Conservation (phyloP, 371 early-diverging fungal genomes). For the Mucor velutinosus region DNA sequence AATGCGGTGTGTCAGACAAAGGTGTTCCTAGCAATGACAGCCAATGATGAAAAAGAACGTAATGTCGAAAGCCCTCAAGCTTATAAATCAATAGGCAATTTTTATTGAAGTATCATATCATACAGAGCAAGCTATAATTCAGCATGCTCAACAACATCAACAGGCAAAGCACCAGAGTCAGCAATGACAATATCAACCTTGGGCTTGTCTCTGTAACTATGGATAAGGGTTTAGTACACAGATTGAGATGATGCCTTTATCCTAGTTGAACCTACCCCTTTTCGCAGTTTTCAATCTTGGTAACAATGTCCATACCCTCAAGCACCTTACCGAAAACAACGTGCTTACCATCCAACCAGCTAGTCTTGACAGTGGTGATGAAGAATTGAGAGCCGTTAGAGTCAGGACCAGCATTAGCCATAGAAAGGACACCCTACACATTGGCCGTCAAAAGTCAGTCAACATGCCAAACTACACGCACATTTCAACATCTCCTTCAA, state of each 20-base stretch:
- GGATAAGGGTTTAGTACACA: background rate
- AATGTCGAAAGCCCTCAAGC: background rate
- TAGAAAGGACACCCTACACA: constrained; percentile 84
- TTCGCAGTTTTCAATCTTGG: constrained; percentile 54
- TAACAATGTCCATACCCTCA: constrained; percentile 80
- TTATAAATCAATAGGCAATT: background rate
- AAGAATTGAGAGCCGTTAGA: constrained; percentile 99
- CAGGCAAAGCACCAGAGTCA: constrained; percentile 74
- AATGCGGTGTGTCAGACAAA: background rate
- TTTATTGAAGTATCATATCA: background rate
- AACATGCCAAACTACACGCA: constrained; percentile 13
- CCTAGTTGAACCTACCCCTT: constrained; percentile 19
- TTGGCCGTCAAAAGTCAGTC: too few species aligned
- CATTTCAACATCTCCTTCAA: background rate
- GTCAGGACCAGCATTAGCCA: constrained; percentile 95
- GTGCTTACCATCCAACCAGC: constrained; percentile 85
- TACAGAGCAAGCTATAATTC: constrained; percentile 34
- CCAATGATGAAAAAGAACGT: background rate
- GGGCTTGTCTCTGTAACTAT: constrained; percentile 61
- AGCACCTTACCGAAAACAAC: constrained; percentile 92
- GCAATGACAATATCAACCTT: constrained; percentile 64
- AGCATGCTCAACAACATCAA: constrained; percentile 32
- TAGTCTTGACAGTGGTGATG: constrained; percentile 81
- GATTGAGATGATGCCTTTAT: too few species aligned
- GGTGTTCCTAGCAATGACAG: background rate